Evolutionary conservation across 352 stramenopile genomes (phyloP).

Genomic region (Phytophthora pluvialis): DNA sequence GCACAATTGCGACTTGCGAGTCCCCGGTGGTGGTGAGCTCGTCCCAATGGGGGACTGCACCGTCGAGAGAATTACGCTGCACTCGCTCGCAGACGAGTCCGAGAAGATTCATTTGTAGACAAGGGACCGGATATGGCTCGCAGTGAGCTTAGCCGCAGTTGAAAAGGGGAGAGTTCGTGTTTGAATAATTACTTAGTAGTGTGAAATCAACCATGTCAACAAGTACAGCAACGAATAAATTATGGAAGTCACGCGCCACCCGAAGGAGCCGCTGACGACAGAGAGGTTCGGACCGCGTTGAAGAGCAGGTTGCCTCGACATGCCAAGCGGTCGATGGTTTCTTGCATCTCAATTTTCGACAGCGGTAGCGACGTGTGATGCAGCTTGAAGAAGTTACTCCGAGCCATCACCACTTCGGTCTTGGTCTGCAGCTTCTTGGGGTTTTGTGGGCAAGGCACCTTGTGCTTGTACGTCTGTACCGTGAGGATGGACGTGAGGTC

Average conservation of each 20-base stretch:
- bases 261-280: not conserved
- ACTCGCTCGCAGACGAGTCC: slow-evolving; percentile 25
- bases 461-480: slow-evolving; percentile 28
- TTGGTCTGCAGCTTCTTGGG: slow-evolving; percentile 28
- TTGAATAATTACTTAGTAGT: no score
- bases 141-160: no score
- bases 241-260: not conserved
- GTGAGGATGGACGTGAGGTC: slow-evolving; percentile 43
- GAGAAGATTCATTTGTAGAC: slow-evolving; percentile 27
- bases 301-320: slow-evolving; percentile 34
- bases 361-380: slow-evolving; percentile 34
- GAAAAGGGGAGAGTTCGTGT: no score
- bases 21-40: slow-evolving; percentile 25
- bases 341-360: slow-evolving; percentile 33
- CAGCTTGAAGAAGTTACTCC: slow-evolving; percentile 45
- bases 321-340: slow-evolving; percentile 35
- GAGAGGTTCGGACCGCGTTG: slow-evolving; percentile 25
- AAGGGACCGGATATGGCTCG: no score
- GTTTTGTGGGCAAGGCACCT: slow-evolving; percentile 10
- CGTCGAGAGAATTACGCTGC: slow-evolving; percentile 47
- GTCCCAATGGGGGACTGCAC: slow-evolving; percentile 49
- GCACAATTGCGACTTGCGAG: slow-evolving; percentile 36
- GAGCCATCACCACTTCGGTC: slow-evolving; percentile 41
- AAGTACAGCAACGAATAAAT: not conserved
- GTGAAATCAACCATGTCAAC: no score